phyloP scores from a whole-genome alignment of 208 protist genomes.

The Crithidia sp. region DNA sequence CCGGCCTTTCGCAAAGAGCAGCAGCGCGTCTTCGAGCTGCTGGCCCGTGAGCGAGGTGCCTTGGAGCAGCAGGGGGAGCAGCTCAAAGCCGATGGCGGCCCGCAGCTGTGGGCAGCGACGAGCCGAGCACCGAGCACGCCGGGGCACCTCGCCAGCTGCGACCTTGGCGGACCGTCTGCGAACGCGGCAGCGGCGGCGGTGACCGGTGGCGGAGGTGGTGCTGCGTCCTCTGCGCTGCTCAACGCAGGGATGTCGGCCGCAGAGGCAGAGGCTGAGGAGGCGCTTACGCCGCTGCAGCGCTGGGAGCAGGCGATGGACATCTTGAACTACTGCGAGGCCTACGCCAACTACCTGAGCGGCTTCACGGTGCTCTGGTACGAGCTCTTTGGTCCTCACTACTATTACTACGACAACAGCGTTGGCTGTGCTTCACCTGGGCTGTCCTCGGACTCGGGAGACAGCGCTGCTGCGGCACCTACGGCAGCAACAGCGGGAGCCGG shows the following conservation, averaged over 20 bases:
- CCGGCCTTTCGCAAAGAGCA: constrained; percentile 25
- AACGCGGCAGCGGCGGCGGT: background rate
- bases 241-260: background rate
- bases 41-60: constrained; percentile 11
- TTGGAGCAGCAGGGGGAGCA: constrained; percentile 23
- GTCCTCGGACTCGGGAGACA: background rate
- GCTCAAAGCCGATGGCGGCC: background rate
- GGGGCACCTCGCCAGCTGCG: background rate
- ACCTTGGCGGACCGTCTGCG: constrained; percentile 1
- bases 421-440: background rate
- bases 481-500: too few relatives aligned
- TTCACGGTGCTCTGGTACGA: constrained; percentile 70
- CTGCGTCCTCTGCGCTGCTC: background rate
- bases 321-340: constrained; percentile 48
- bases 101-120: background rate
- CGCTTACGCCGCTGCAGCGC: constrained; percentile 12
- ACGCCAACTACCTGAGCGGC: constrained; percentile 49
- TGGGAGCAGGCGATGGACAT: constrained; percentile 36
- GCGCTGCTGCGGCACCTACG: background rate
- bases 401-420: constrained; percentile 1
- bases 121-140: background rate
- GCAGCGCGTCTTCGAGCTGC: constrained; percentile 15
- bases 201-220: background rate
- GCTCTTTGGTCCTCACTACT: constrained; percentile 63
- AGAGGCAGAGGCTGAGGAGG: background rate